Evolutionary conservation across 164 flowering plant genomes (phyloP).

Genomic region (Buxus sempervirens): DNA sequence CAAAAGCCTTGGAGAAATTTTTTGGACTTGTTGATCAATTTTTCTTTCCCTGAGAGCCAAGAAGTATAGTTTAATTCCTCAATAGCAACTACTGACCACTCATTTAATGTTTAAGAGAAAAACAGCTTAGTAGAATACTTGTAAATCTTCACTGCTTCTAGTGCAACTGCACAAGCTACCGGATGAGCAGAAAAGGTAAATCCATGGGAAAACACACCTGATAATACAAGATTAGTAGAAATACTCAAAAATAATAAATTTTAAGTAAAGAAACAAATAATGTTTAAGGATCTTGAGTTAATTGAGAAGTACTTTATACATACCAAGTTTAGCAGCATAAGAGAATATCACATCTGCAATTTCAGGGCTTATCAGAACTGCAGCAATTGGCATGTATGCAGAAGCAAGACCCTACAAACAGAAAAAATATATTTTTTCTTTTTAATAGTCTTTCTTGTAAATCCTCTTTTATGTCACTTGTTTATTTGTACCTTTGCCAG

Average conservation of each 20-base stretch:
- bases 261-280: too few species aligned
- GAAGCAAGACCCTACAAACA: conserved; percentile 81
- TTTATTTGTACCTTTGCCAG: conserved; percentile 65
- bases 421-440: too few species aligned
- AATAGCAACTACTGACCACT: too few species aligned
- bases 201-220: conserved; percentile 91
- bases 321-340: conserved; percentile 95
- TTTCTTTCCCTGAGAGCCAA: conserved; percentile 73
- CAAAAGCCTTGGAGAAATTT: conserved; percentile 73
- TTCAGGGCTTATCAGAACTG: conserved; percentile 90
- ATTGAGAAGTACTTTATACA: not conserved
- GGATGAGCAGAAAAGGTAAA: conserved; percentile 99
- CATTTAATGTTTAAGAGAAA: too few species aligned
- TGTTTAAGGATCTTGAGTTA: too few species aligned
- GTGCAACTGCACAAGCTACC: conserved; percentile 93
- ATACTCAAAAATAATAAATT: not conserved
- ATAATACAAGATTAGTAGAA: conserved; percentile 8
- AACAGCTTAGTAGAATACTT: conserved; percentile 39
- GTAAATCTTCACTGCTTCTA: conserved; percentile 87
- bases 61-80: not conserved
- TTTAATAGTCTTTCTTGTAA: not conserved
- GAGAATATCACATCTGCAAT: conserved; percentile 76
- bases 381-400: conserved; percentile 95
- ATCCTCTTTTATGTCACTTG: not conserved
- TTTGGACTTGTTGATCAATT: conserved; percentile 59